A percentile compares a stretch with the other conserved stretches of the same genome.
Evolutionary conservation across 176 grass and related monocot genomes (phyloP).

Genomic region (Avena atlantica): DNA sequence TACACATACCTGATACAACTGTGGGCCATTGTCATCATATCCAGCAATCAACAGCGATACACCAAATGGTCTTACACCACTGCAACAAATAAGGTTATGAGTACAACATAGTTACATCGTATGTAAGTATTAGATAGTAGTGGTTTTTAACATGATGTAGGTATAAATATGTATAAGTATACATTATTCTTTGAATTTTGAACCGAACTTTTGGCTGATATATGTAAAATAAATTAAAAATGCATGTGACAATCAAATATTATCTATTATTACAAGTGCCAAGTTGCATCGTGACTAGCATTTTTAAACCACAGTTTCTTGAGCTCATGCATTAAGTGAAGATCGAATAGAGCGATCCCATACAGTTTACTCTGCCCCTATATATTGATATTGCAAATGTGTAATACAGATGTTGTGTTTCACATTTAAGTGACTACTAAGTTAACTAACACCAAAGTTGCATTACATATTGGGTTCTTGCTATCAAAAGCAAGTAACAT

Average conservation of each 20-base stretch:
- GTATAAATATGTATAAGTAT: neutral
- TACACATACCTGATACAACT: slow-evolving; percentile 82
- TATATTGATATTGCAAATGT: neutral
- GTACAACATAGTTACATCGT: slow-evolving; percentile 9
- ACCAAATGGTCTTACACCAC: slow-evolving; percentile 98
- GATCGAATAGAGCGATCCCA: neutral
- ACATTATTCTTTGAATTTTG: neutral
- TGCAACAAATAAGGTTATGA: slow-evolving; percentile 48
- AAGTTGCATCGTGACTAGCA: neutral
- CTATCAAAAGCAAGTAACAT: neutral
- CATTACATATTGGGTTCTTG: neutral
- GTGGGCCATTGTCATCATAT: slow-evolving; percentile 95
- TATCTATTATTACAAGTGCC: neutral
- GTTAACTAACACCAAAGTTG: neutral
- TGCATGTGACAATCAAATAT: neutral
- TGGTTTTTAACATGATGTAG: neutral
- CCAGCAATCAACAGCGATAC: slow-evolving; percentile 91
- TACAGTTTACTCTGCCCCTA: neutral
- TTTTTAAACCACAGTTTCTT: neutral
- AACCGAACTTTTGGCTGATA: neutral
- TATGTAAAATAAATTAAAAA: neutral
- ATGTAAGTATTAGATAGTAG: slow-evolving; percentile 1
- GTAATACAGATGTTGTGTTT: neutral
- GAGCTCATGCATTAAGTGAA: slow-evolving; percentile 11
- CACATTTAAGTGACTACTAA: neutral